Evolutionary conservation across 2,329 filamentous ascomycete species (phyloP).

Genomic region (Aspergillus eucalypticola): DNA sequence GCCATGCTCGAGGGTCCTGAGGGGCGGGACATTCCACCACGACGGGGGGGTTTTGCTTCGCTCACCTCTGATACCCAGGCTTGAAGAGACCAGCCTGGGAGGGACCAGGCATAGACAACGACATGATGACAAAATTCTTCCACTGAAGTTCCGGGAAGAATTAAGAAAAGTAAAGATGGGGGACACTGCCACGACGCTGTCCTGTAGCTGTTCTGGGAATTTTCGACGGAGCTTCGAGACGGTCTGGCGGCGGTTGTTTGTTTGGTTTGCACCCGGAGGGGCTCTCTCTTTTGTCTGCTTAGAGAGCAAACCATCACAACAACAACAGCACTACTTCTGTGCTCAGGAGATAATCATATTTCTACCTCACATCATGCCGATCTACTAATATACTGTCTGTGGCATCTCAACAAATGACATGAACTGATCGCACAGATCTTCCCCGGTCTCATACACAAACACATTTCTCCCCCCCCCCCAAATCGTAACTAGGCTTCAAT

Average conservation of each 20-base stretch:
- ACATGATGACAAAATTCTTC: conserved; percentile 63
- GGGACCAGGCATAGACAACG: conserved; percentile 90
- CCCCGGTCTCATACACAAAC: too few relatives aligned
- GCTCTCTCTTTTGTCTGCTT: conserved; percentile 13
- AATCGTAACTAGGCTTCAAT: too few relatives aligned
- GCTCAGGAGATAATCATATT: too few relatives aligned
- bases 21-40: conserved; percentile 18
- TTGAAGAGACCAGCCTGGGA: conserved; percentile 95
- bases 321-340: too few relatives aligned
- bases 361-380: too few relatives aligned
- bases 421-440: too few relatives aligned
- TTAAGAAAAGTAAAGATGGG: conserved; percentile 12
- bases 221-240: conserved; percentile 38
- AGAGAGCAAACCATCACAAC: too few relatives aligned
- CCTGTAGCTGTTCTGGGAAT: conserved; percentile 36
- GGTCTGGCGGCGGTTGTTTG: conserved; percentile 38
- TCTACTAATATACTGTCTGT: too few relatives aligned
- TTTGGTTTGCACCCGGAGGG: conserved; percentile 41
- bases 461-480: too few relatives aligned
- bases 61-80: conserved; percentile 91
- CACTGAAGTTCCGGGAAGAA: conserved; percentile 15
- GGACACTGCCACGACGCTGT: conserved; percentile 17
- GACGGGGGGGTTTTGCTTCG: conserved; percentile 23
- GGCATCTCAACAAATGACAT: too few relatives aligned
- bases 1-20: conserved; percentile 3